These are phyloP conservation scores for Cutaneotrichosporon dermatis DNA, from an alignment of 1,284 basidiomycete genomes.

Conservation along the genomic window DNA sequence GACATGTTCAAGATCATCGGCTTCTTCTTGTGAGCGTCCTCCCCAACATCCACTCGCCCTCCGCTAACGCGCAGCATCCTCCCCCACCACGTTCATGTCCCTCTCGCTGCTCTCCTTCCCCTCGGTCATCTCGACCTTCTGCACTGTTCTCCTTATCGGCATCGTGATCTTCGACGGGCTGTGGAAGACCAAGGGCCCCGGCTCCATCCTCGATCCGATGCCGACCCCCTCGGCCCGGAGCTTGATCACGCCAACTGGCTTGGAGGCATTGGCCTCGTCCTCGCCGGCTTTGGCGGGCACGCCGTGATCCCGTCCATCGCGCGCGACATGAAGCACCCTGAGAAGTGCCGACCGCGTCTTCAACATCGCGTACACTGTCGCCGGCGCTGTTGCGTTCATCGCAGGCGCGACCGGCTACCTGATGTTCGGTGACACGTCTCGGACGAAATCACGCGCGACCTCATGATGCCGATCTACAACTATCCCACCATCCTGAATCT, in stretches of 20 bases:
- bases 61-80: constrained; percentile 51
- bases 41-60: no score
- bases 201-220: constrained; percentile 72
- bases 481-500: constrained; percentile 72
- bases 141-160: constrained; percentile 68
- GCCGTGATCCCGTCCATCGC: constrained; percentile 87
- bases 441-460: constrained; percentile 85
- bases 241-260: constrained; percentile 53
- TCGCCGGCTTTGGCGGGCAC: constrained; percentile 96
- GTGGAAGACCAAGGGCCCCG: constrained; percentile 70
- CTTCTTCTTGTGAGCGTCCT: constrained; percentile 57
- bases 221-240: constrained; percentile 62
- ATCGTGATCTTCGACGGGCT: constrained; percentile 83
- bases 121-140: constrained; percentile 76
- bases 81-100: constrained; percentile 79
- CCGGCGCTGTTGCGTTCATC: constrained; percentile 70
- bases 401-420: constrained; percentile 83
- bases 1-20: constrained; percentile 72
- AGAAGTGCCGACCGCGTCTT: constrained; percentile 65
- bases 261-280: constrained; percentile 71
- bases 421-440: constrained; percentile 83
- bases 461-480: constrained; percentile 65
- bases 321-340: constrained; percentile 81
- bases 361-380: constrained; percentile 45
- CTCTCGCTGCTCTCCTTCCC: constrained; percentile 80